Percentiles rank a stretch among this genome's conserved stretches.
These are phyloP conservation scores for Curvularia hawaiiensis DNA, from an alignment of 2,329 filamentous ascomycete genomes.

Conservation along the genomic window DNA sequence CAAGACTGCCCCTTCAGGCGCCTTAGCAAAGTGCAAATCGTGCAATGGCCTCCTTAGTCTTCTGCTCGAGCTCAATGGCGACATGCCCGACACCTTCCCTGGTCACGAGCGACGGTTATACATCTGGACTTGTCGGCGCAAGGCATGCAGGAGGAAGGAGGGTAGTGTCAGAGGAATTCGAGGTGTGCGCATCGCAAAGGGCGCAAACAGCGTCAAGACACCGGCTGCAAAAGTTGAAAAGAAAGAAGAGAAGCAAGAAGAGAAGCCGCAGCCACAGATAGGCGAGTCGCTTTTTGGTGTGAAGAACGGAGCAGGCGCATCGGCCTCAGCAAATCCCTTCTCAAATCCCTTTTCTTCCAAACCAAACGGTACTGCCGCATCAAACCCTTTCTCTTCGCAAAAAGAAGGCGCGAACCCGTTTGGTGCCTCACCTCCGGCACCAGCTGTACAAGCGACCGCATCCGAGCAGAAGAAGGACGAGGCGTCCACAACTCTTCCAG, in stretches of 20 bases:
- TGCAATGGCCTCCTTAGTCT: conserved; percentile 85
- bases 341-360: conserved; percentile 65
- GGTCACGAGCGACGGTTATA: conserved; percentile 88
- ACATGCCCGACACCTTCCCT: conserved; percentile 84
- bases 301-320: conserved; percentile 48
- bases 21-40: conserved; percentile 81
- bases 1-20: conserved; percentile 72
- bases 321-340: conserved; percentile 37
- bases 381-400: conserved; percentile 62
- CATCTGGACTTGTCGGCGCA: conserved; percentile 79
- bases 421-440: conserved; percentile 52
- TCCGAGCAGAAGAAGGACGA: conserved; percentile 30
- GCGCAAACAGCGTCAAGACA: conserved; percentile 33
- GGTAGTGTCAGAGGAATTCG: conserved; percentile 81
- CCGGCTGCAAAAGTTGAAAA: conserved; percentile 22
- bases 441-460: conserved; percentile 20
- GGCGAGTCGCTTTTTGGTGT: conserved; percentile 75
- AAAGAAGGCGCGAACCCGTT: conserved; percentile 35
- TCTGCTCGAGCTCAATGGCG: conserved; percentile 87
- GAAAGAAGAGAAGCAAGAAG: conserved; percentile 29
- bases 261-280: conserved; percentile 55
- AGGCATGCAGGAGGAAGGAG: conserved; percentile 78
- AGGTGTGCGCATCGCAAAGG: conserved; percentile 63
- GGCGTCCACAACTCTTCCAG: conserved; percentile 63
- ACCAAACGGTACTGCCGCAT: conserved; percentile 41